These are phyloP conservation scores for Lepidium didymum DNA, from an alignment of 345 rosid species.

Conservation along the genomic window DNA sequence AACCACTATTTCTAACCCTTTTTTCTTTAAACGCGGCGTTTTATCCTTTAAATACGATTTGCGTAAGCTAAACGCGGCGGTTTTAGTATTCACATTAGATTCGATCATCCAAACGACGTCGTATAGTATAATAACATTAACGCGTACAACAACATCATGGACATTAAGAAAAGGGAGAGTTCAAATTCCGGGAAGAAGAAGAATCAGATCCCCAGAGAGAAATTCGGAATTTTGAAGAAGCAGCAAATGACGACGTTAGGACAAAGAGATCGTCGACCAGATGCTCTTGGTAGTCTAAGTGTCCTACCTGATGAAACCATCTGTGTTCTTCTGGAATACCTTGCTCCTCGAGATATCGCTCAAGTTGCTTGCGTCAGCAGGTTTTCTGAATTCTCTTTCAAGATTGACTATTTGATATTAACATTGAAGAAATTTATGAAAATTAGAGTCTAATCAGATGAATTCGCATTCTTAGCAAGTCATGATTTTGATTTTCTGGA, in stretches of 20 bases:
- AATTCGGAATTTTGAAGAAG: neutral
- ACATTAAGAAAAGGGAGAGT: neutral
- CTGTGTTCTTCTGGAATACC: conserved; percentile 51
- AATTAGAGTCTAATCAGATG: neutral
- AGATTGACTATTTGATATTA: neutral
- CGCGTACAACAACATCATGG: neutral
- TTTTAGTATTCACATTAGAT: neutral
- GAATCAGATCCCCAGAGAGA: neutral
- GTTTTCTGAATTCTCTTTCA: conserved; percentile 24
- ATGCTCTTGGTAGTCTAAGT: conserved; percentile 58
- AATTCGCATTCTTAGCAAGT: neutral
- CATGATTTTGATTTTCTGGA: neutral
- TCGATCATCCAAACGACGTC: neutral
- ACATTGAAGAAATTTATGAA: neutral
- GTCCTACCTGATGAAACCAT: conserved; percentile 71
- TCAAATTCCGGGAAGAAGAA: neutral
- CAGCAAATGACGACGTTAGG: conserved; percentile 24
- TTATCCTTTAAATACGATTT: neutral
- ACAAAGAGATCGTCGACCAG: conserved; percentile 55
- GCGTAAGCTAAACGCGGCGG: conserved; percentile 21
- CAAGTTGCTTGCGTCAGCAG: conserved; percentile 91
- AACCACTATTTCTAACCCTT: no score
- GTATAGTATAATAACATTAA: neutral
- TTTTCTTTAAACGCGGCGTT: neutral
- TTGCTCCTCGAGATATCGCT: conserved; percentile 67